Percentiles rank a stretch among this genome's conserved stretches.
Evolutionary conservation across 345 rosid species (phyloP).

Genomic region (Anastatica hierochuntica): DNA sequence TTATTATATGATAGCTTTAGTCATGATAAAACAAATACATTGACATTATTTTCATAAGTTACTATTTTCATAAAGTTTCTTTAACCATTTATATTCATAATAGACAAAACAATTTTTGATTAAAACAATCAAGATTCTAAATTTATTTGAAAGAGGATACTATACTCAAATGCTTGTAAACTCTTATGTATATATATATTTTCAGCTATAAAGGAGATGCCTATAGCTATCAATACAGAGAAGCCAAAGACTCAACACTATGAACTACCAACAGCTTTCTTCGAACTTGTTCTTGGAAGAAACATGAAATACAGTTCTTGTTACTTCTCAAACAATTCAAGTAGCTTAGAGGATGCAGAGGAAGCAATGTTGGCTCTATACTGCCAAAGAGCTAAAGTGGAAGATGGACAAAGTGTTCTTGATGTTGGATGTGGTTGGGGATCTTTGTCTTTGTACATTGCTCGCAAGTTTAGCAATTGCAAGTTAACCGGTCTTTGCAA

Average conservation of each 20-base stretch:
- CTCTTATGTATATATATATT: neutral
- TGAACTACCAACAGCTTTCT: conserved; percentile 80
- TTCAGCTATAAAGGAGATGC: conserved; percentile 67
- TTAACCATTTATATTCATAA: too few species aligned
- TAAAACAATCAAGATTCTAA: neutral
- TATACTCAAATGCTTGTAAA: neutral
- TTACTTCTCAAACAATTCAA: conserved; percentile 47
- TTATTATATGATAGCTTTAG: too few species aligned
- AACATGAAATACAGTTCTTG: conserved; percentile 80
- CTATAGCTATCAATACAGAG: conserved; percentile 62
- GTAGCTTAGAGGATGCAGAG: conserved; percentile 72
- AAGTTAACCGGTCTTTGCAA: conserved; percentile 76
- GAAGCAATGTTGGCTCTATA: conserved; percentile 61
- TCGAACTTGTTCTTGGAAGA: conserved; percentile 68
- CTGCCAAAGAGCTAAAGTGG: conserved; percentile 54
- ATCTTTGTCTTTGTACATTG: conserved; percentile 62
- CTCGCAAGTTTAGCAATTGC: conserved; percentile 56
- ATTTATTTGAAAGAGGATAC: neutral
- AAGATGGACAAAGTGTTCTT: conserved; percentile 69
- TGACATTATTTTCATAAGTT: too few species aligned
- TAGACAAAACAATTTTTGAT: too few species aligned
- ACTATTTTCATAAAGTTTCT: too few species aligned
- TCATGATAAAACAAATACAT: too few species aligned
- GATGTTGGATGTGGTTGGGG: conserved; percentile 97
- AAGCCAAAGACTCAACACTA: conserved; percentile 66